Percentiles rank a stretch among this genome's conserved stretches.
Conservation (phyloP, 2,329 filamentous ascomycete genomes). For the Dryadomyces quercivorus region DNA sequence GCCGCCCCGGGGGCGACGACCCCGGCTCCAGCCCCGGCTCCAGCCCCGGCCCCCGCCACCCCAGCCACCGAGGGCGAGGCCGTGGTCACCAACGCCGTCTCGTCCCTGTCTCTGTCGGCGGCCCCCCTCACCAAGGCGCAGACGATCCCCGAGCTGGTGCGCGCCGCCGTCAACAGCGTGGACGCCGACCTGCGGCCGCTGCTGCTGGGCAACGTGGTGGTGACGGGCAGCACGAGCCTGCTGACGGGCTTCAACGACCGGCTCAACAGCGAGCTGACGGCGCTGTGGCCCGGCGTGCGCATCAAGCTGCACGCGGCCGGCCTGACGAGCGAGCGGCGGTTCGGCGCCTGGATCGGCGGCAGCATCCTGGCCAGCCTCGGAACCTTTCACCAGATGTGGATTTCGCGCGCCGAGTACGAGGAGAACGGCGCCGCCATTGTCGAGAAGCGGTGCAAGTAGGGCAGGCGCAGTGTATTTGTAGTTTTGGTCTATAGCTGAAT, state of each 20-base stretch:
- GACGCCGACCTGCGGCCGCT: constrained; percentile 81
- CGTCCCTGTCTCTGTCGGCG: no score
- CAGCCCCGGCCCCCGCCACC: background rate
- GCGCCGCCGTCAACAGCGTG: constrained; percentile 62
- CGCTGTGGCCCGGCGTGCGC: constrained; percentile 71
- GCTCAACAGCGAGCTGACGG: constrained; percentile 69
- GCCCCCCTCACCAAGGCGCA: constrained; percentile 48
- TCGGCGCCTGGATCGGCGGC: constrained; percentile 91
- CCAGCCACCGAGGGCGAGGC: constrained; percentile 2
- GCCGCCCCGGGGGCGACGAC: constrained; percentile 43
- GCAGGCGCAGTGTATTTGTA: background rate
- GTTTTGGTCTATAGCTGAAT: background rate
- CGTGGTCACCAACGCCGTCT: background rate
- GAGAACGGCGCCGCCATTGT: constrained; percentile 86
- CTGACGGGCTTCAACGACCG: constrained; percentile 88
- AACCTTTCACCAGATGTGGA: constrained; percentile 99
- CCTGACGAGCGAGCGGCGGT: constrained; percentile 73
- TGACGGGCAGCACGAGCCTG: constrained; percentile 79
- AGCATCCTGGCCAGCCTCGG: constrained; percentile 92
- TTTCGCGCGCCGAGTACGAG: constrained; percentile 92
- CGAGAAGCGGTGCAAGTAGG: constrained; percentile 90
- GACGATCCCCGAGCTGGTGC: constrained; percentile 75
- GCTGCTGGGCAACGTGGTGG: constrained; percentile 78
- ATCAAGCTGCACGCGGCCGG: constrained; percentile 84
- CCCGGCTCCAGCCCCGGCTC: constrained; percentile 10